These are phyloP conservation scores for Trichoderma koningiopsis DNA, from an alignment of 2,329 filamentous ascomycete genomes.

Conservation along the genomic window DNA sequence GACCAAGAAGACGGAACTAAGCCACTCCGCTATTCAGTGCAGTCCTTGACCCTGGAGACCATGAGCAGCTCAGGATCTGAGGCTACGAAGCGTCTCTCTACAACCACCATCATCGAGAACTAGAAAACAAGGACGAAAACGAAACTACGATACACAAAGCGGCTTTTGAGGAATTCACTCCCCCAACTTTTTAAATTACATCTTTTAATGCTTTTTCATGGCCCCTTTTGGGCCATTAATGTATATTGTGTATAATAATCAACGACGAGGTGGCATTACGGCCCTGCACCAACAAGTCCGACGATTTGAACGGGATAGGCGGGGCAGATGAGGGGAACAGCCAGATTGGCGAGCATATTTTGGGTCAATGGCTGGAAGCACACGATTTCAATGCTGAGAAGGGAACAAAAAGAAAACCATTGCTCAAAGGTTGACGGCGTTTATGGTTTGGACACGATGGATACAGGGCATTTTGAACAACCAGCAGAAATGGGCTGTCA, in stretches of 20 bases:
- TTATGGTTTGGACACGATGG: conserved; percentile 25
- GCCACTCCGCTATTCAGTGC: conserved; percentile 34
- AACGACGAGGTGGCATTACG: conserved; percentile 9
- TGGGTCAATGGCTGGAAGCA: conserved; percentile 10
- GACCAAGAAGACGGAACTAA: conserved; percentile 35
- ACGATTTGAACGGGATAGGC: background rate
- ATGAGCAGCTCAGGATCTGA: conserved; percentile 23
- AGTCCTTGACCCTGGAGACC: conserved; percentile 33
- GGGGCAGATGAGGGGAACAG: background rate
- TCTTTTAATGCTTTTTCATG: conserved; percentile 9
- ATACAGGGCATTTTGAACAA: conserved; percentile 23
- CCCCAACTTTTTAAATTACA: background rate
- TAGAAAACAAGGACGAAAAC: background rate
- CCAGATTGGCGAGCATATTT: conserved; percentile 19
- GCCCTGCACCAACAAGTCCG: conserved; percentile 9
- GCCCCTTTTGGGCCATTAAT: conserved; percentile 28
- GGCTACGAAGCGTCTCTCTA: conserved; percentile 34
- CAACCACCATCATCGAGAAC: conserved; percentile 26
- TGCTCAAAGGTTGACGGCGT: conserved; percentile 24
- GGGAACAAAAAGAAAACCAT: conserved; percentile 17
- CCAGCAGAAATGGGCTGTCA: conserved; percentile 6
- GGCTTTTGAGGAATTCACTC: background rate
- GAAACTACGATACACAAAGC: background rate
- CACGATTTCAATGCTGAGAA: conserved; percentile 22
- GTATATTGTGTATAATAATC: conserved; percentile 31